These are phyloP conservation scores for Lophiostoma macrostomum DNA, from an alignment of 495 filamentous ascomycete species.

Conservation along the genomic window DNA sequence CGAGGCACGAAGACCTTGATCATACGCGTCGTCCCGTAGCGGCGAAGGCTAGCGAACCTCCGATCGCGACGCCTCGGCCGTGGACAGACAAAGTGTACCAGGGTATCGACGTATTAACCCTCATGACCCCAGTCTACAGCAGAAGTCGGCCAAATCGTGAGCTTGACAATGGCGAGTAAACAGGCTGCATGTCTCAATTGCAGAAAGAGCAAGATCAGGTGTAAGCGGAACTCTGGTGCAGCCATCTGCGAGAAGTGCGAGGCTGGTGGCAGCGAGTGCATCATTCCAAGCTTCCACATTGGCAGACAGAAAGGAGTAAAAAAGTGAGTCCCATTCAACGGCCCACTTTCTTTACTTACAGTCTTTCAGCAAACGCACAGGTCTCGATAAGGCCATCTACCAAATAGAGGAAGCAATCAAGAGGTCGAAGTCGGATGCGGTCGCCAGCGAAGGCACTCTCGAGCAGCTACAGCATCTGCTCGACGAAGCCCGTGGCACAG, in stretches of 20 bases:
- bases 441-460: conserved; percentile 41
- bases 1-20: too few species aligned
- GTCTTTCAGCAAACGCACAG: conserved; percentile 65
- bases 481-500: conserved; percentile 10
- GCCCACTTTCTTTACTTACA: not conserved
- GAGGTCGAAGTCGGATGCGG: conserved; percentile 55
- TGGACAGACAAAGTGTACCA: too few species aligned
- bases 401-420: conserved; percentile 71
- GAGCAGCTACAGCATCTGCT: conserved; percentile 32
- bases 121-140: too few species aligned
- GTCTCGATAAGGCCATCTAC: conserved; percentile 68
- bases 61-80: too few species aligned
- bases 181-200: conserved; percentile 13
- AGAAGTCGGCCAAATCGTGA: too few species aligned
- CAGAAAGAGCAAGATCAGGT: conserved; percentile 16
- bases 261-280: conserved; percentile 56
- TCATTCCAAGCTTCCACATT: conserved; percentile 65
- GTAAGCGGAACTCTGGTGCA: conserved; percentile 47
- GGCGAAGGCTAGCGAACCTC: too few species aligned
- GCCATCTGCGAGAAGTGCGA: conserved; percentile 61
- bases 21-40: too few species aligned
- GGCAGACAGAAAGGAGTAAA: conserved; percentile 72
- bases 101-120: too few species aligned
- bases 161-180: conserved; percentile 12
- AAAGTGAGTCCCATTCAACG: conserved; percentile 51